These are phyloP conservation scores for Rhynchospora pubera DNA, from an alignment of 176 grass and related monocot genomes.

Conservation along the genomic window DNA sequence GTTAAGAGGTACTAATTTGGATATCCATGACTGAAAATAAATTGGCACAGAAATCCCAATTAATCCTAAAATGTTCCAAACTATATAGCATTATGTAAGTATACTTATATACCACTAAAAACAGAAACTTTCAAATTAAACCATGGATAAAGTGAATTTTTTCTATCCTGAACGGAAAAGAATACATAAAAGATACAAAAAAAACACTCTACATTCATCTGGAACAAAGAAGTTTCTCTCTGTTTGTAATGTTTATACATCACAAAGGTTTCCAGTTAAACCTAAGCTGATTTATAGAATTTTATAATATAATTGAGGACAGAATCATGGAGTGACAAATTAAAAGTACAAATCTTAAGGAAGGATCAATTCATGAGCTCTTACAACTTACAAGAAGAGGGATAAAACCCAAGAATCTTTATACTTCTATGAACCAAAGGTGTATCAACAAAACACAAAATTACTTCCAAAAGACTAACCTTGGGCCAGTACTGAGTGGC, in stretches of 20 bases:
- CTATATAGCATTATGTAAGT: neutral
- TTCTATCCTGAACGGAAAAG: neutral
- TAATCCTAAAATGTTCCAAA: neutral
- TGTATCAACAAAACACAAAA: no score
- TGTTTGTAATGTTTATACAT: neutral
- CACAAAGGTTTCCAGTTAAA: neutral
- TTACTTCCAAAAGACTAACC: conserved; percentile 25
- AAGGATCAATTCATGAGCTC: neutral
- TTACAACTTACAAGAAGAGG: neutral
- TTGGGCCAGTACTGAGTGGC: conserved; percentile 41
- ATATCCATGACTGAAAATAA: neutral
- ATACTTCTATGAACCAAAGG: no score
- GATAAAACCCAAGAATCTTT: no score
- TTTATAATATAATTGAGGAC: neutral
- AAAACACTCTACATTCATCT: neutral
- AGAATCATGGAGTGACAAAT: neutral
- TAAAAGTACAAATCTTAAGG: neutral
- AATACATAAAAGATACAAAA: neutral
- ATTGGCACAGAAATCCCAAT: neutral
- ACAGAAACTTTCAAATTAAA: neutral
- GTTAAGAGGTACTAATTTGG: neutral
- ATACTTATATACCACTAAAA: neutral
- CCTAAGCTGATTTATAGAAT: neutral
- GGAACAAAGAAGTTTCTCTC: neutral
- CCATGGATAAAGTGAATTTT: neutral